Evolutionary conservation across 2,329 filamentous ascomycete species (phyloP), one percentile per base, ranked within the genome.

Genomic region (Aspergillus sp.): DNA sequence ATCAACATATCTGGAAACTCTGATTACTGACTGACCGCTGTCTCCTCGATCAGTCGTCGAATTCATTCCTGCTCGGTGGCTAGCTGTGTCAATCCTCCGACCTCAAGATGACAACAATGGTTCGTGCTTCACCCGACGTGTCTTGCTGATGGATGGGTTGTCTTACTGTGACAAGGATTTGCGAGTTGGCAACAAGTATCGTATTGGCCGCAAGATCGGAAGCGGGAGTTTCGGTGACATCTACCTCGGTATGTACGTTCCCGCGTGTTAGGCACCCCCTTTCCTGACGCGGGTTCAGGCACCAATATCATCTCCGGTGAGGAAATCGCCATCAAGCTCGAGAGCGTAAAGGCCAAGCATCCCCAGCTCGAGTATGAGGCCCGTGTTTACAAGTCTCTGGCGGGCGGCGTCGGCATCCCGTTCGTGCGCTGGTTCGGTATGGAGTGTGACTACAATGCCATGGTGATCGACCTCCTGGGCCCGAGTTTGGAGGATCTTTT

Each of bases 231-330:
- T 98, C 63, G 91, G 91, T 69, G 91, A 96, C 54, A 96, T 98
- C 60, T 98, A 96, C 67, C 79, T 96, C 34, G 76, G 76, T 80
- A 63, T 48, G 72, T 50, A 22, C 6, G 5, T 5, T 22, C 6
- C 19, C 19, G 5, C 19, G 6, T 22, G 6, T 6, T 22, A 5
- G 5, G 5, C 6, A 22, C 10, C 19, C 19, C 19, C 11, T 5
- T 24, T 22, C 36, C 45, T 48, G 32, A 50, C 32, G 8, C 4
- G 12, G 8, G n/a, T 20, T 10, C 27, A 80, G 91, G 91, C 53
- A 98, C 91, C 63, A 96, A 98, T 72, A 96, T 98, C 69, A 96
- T 96, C 66, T 96, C 91, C 4, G 91, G 91, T 42, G 91, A 98
- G 66, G 91, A 98, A 67, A 96, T 98, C 53, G 91, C 91, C 61